Conservation (phyloP, 148 eudicot species). For the Silene conica region DNA sequence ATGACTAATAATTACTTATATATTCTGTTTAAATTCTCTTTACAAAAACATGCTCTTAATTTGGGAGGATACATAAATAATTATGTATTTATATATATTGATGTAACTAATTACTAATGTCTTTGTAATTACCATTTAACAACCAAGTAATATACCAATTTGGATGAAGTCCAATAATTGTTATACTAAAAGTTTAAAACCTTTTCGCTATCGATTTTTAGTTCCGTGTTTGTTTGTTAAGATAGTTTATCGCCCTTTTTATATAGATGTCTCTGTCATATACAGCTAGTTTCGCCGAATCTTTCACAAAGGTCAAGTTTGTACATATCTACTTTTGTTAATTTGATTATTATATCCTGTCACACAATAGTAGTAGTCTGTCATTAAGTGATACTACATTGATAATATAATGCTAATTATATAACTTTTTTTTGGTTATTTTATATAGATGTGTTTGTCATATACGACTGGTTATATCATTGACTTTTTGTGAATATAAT, state of each 20-base stretch:
- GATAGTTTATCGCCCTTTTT: too few species aligned
- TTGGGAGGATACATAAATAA: background rate
- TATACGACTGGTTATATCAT: background rate
- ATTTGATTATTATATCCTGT: background rate
- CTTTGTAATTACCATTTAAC: too few species aligned
- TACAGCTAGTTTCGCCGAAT: conserved; percentile 3
- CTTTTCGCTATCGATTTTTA: too few species aligned
- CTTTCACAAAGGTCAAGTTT: background rate
- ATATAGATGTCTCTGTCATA: conserved; percentile 1
- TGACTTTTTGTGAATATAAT: conserved; percentile 3
- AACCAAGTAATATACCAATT: too few species aligned
- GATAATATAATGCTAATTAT: background rate
- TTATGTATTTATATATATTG: background rate
- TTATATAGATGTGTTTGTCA: background rate
- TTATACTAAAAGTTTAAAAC: too few species aligned
- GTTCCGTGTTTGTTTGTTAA: background rate
- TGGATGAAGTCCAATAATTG: background rate
- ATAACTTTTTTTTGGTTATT: background rate
- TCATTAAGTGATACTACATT: background rate
- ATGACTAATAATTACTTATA: background rate
- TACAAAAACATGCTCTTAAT: background rate
- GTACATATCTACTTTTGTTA: background rate
- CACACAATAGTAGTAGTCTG: too few species aligned
- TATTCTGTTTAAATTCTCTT: background rate
- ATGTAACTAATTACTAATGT: background rate